Base-by-base conservation (phyloP, 2,329 filamentous ascomycete species). In the Ceratocystis cacaofunesta region DNA sequence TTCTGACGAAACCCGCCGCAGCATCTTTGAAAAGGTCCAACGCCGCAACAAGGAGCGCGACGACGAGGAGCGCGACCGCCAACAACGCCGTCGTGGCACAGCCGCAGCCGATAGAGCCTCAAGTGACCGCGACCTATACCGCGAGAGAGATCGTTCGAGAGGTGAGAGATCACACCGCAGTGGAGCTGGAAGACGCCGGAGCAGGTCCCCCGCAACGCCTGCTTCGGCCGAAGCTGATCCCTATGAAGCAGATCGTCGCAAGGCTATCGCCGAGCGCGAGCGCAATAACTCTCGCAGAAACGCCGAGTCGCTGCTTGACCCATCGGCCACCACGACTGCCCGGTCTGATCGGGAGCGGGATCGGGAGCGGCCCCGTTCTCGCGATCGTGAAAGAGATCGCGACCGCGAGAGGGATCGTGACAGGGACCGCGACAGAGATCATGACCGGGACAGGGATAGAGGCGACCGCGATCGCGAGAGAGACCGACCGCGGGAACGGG, bases 201-300 rank as follows among this genome's bases (percentile, higher is more conserved):
- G 89, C 73, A 90, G 91, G 71, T 92, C 88, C 70, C 92, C 91
- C n/a, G 65, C 66, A 46, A 62, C 55, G 19, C 55, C 61, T 61
- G 62, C 62, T 62, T 62, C 64, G 41, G 58, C 58, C 48, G 94
- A 97, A 75, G 84, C 85, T 67, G 92, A 99, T 76, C 85, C 90
- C 22, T 99, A 99, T 75, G 94, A 97, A 76, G 94, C 92, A 68
- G 94, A 99, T 73, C 86, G 94, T 69, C 88, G 91, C 71, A 94
- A 92, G 75, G 92, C 92, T 55, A 92, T 94, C 72, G 91, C 92
- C 66, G 92, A 96, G 73, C 87, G 95, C 61, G 95, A 97, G 77
- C 88, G 92, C 69, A 92, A 95, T 71, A 95, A 96, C 76, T 65
- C 66, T 44, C 66, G 66, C 25, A 62, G 66, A 58, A 67, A 67